Conservation (phyloP, 2,329 filamentous ascomycete genomes). For the Pseudogymnoascus sp. region DNA sequence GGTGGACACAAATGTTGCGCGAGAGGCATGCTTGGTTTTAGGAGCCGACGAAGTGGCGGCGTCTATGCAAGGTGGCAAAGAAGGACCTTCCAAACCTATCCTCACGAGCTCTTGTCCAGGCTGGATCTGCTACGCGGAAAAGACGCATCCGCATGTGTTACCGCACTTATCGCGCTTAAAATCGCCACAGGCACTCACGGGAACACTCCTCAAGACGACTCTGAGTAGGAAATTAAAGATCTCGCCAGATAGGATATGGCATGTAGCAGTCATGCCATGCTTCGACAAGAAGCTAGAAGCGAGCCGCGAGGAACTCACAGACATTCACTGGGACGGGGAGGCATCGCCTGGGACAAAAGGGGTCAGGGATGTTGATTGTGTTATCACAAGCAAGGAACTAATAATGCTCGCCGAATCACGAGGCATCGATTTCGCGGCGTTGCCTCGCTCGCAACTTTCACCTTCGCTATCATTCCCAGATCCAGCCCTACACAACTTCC, state of each 20-base stretch:
- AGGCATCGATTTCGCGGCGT: conserved; percentile 64
- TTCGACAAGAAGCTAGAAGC: conserved; percentile 99
- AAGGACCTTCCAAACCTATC: conserved; percentile 46
- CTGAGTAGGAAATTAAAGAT: conserved; percentile 67
- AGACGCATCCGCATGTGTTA: conserved; percentile 89
- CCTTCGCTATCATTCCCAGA: conserved; percentile 64
- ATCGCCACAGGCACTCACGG: conserved; percentile 86
- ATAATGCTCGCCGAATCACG: conserved; percentile 81
- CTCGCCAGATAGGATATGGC: conserved; percentile 77
- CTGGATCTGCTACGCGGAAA: conserved; percentile 98
- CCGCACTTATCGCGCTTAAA: conserved; percentile 87
- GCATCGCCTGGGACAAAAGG: conserved; percentile 42
- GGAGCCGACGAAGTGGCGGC: conserved; percentile 64
- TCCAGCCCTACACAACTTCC: conserved; percentile 58
- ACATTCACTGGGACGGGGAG: conserved; percentile 60
- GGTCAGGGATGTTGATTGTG: conserved; percentile 89
- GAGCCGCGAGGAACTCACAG: conserved; percentile 84
- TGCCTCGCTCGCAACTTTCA: conserved; percentile 54
- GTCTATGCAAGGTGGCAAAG: conserved; percentile 22
- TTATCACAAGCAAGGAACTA: conserved; percentile 93
- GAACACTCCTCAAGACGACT: conserved; percentile 82
- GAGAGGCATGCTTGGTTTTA: conserved; percentile 76
- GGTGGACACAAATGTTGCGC: conserved; percentile 77
- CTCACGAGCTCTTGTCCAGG: conserved; percentile 89
- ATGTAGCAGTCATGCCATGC: conserved; percentile 93